Conservation (phyloP, 169 alveolate genomes). For the Cryptosporidium meleagridis region DNA sequence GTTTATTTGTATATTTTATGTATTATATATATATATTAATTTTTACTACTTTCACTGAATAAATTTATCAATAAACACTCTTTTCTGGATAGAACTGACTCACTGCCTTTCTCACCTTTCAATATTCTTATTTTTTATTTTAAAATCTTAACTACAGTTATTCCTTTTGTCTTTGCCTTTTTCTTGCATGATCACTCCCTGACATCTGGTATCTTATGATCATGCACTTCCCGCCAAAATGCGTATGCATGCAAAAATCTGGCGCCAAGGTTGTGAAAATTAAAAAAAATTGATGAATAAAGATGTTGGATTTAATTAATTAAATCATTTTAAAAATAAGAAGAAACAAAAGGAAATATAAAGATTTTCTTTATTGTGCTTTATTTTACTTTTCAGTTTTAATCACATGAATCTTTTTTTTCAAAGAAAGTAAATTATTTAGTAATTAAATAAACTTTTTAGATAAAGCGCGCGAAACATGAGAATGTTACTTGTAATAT, state of each 20-base stretch:
- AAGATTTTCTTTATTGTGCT: too few species aligned
- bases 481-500: too few species aligned
- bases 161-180: neutral
- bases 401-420: too few species aligned
- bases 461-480: too few species aligned
- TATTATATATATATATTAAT: too few species aligned
- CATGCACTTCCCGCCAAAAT: conserved; percentile 14
- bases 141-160: neutral
- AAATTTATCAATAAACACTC: neutral
- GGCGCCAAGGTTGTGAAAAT: neutral
- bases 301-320: neutral
- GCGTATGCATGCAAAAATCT: neutral
- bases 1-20: neutral
- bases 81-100: neutral
- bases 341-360: too few species aligned
- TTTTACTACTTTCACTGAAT: neutral
- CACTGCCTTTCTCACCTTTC: neutral
- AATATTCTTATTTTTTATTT: neutral
- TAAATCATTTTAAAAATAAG: too few species aligned
- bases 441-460: too few species aligned
- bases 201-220: conserved; percentile 5
- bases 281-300: neutral
- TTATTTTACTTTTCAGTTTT: too few species aligned
- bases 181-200: neutral
- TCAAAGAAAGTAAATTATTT: too few species aligned